phyloP scores from a whole-genome alignment of 495 filamentous ascomycete species.

The Podospora fimiseda region DNA sequence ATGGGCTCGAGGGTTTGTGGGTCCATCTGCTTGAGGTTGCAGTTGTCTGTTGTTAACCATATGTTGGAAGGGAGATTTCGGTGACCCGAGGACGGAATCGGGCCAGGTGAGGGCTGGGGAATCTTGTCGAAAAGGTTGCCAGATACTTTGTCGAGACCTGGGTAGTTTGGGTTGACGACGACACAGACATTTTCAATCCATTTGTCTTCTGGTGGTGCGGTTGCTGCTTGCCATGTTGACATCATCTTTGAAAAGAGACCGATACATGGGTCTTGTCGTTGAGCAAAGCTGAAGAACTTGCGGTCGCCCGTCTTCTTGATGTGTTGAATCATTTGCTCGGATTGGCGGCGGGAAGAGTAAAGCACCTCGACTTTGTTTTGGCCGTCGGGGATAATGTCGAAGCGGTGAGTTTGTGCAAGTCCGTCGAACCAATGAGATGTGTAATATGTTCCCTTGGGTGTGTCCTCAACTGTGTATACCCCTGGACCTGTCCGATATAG shows the following conservation, averaged over 20 bases:
- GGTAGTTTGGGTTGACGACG: slow-evolving; percentile 36
- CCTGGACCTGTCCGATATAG: slow-evolving; percentile 72
- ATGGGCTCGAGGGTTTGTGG: slow-evolving; percentile 66
- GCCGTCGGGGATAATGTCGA: slow-evolving; percentile 49
- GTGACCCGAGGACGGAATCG: neutral
- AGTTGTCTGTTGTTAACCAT: slow-evolving; percentile 46
- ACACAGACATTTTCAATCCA: slow-evolving; percentile 46
- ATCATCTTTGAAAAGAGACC: slow-evolving; percentile 62
- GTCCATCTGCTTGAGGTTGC: slow-evolving; percentile 52
- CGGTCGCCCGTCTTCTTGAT: slow-evolving; percentile 47
- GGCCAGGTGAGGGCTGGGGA: neutral
- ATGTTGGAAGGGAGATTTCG: neutral
- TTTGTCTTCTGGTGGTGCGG: neutral
- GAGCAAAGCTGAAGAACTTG: slow-evolving; percentile 51
- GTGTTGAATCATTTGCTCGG: slow-evolving; percentile 49
- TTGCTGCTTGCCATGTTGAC: slow-evolving; percentile 6
- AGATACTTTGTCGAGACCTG: neutral
- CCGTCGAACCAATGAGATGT: slow-evolving; percentile 75
- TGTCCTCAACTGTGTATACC: slow-evolving; percentile 48
- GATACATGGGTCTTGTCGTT: slow-evolving; percentile 61
- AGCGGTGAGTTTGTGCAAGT: slow-evolving; percentile 68
- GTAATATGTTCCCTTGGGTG: slow-evolving; percentile 48
- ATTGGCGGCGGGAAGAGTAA: slow-evolving; percentile 67
- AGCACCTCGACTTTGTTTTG: slow-evolving; percentile 38
- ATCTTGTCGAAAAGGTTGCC: neutral